Evolutionary conservation across 345 rosid species (phyloP).

Genomic region (Hibiscus mutabilis): DNA sequence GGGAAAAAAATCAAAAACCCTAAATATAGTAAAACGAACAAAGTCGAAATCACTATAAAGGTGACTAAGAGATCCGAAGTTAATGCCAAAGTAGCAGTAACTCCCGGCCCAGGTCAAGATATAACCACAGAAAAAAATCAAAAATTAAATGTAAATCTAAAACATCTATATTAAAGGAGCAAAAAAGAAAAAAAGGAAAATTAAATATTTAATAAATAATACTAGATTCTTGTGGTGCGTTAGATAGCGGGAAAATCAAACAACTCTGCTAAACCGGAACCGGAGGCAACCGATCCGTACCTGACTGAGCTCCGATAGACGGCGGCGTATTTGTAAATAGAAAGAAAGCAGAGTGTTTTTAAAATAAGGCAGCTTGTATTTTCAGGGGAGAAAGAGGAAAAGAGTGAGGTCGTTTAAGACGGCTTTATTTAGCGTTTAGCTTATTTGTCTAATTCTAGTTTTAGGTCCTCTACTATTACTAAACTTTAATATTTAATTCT

Average conservation of each 20-base stretch:
- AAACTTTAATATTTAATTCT: background rate
- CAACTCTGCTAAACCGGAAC: background rate
- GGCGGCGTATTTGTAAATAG: background rate
- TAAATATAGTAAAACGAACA: constrained; percentile 22
- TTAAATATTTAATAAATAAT: background rate
- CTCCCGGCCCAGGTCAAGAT: constrained; percentile 11
- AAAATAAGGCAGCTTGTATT: background rate
- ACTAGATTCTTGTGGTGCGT: background rate
- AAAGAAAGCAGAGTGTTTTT: background rate
- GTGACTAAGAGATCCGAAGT: constrained; percentile 55
- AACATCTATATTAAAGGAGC: background rate
- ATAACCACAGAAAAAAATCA: constrained; percentile 8
- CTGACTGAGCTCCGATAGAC: background rate
- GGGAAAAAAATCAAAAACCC: constrained; percentile 15
- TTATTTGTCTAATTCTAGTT: constrained; percentile 1
- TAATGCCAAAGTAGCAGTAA: constrained; percentile 25
- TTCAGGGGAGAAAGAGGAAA: constrained; percentile 23
- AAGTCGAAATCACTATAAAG: constrained; percentile 13
- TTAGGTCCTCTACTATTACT: background rate
- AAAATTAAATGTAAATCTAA: constrained; percentile 12
- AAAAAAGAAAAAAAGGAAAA: background rate
- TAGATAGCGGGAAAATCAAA: background rate
- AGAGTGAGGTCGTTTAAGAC: constrained; percentile 52
- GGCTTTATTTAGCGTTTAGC: constrained; percentile 42
- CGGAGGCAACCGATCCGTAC: constrained; percentile 13